Conservation (phyloP, 2,329 filamentous ascomycete genomes). For the Pseudopithomyces chartarum region DNA sequence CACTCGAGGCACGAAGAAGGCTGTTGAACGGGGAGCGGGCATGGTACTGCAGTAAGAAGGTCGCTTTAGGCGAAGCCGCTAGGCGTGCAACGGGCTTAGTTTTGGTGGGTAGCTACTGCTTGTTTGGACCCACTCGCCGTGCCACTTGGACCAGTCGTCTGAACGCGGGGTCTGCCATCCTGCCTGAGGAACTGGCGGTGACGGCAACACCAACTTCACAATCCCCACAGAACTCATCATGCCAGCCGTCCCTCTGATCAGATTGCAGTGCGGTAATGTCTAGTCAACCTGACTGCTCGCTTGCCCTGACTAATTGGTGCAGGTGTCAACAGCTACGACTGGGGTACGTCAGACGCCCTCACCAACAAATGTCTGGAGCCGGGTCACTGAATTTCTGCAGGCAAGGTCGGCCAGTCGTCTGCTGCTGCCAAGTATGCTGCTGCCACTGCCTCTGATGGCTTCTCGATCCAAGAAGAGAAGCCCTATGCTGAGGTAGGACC, state of each 20-base stretch:
- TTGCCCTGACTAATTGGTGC: slow-evolving; percentile 31
- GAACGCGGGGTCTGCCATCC: slow-evolving; percentile 12
- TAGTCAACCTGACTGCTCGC: slow-evolving; percentile 10
- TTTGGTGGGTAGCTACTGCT: slow-evolving; percentile 7
- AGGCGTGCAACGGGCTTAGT: background rate
- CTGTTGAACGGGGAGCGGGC: background rate
- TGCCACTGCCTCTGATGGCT: slow-evolving; percentile 75
- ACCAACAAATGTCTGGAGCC: slow-evolving; percentile 22
- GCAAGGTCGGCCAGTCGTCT: slow-evolving; percentile 86
- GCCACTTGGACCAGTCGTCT: slow-evolving; percentile 11
- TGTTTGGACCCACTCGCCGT: slow-evolving; percentile 13
- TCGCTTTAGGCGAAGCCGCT: slow-evolving; percentile 1
- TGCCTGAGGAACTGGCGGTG: slow-evolving; percentile 14
- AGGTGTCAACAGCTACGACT: slow-evolving; percentile 98
- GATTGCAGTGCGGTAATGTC: slow-evolving; percentile 72
- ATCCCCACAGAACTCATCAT: slow-evolving; percentile 28
- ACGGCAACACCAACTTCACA: slow-evolving; percentile 8
- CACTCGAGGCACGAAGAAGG: background rate
- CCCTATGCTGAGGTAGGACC: slow-evolving; percentile 86
- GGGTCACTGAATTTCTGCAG: slow-evolving; percentile 49
- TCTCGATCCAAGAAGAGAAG: slow-evolving; percentile 81
- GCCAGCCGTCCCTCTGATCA: slow-evolving; percentile 72
- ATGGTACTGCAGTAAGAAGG: slow-evolving; percentile 4
- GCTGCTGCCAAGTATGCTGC: slow-evolving; percentile 89
- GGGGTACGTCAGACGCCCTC: slow-evolving; percentile 63